A percentile compares a stretch with the other conserved stretches of the same genome.
These are phyloP conservation scores for Sugiyamaella chiloensis DNA, from an alignment of 805 yeast genomes.

Conservation along the genomic window DNA sequence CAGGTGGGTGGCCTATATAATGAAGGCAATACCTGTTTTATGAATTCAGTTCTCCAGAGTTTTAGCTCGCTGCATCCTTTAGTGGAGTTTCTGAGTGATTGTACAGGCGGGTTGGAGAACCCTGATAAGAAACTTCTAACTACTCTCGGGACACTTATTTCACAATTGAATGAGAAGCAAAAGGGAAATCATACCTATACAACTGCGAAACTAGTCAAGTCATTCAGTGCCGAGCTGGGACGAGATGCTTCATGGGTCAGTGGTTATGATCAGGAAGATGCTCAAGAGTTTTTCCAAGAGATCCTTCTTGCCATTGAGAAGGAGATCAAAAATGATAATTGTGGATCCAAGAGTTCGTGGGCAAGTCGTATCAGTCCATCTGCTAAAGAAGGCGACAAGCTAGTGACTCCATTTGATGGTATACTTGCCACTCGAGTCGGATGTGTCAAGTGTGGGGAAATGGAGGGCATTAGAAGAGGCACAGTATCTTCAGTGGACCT, in stretches of 20 bases:
- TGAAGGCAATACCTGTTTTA: constrained; percentile 92
- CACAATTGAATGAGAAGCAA: constrained; percentile 30
- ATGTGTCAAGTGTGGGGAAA: constrained; percentile 87
- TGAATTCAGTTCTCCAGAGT: constrained; percentile 86
- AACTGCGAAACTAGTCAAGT: constrained; percentile 24
- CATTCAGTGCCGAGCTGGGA: constrained; percentile 18
- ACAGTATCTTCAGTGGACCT: constrained; percentile 48
- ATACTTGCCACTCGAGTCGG: constrained; percentile 84
- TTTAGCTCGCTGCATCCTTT: constrained; percentile 70
- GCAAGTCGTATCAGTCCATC: background rate
- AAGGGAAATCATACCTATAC: constrained; percentile 29
- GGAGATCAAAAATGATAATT: constrained; percentile 23
- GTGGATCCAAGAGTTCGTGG: constrained; percentile 7
- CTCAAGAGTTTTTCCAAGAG: constrained; percentile 89
- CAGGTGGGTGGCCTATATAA: constrained; percentile 79
- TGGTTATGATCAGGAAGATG: constrained; percentile 94
- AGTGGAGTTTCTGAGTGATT: constrained; percentile 49
- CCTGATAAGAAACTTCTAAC: constrained; percentile 17
- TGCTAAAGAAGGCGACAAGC: constrained; percentile 31
- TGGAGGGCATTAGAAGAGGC: constrained; percentile 84
- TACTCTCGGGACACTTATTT: constrained; percentile 8
- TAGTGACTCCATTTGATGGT: constrained; percentile 91
- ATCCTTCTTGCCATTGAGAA: constrained; percentile 32
- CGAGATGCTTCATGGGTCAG: constrained; percentile 27
- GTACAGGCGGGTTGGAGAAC: constrained; percentile 11